Evolutionary conservation across 768 basidiomycete species (phyloP).

Genomic region (Suillus subalutaceus): DNA sequence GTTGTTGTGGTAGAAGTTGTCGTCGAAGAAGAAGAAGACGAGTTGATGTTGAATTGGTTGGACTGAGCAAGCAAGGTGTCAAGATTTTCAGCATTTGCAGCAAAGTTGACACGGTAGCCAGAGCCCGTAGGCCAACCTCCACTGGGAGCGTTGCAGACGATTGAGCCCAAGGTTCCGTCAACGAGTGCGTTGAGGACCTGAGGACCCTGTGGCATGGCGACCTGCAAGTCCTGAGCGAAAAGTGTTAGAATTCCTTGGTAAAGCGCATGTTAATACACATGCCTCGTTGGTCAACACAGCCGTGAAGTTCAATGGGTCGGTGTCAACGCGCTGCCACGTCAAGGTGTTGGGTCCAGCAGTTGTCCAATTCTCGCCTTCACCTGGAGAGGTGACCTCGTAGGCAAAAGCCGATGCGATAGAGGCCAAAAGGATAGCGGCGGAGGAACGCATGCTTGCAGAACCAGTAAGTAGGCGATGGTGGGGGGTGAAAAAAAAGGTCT

Average conservation of each 20-base stretch:
- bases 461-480: conserved; percentile 19
- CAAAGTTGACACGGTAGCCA: conserved; percentile 75
- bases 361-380: conserved; percentile 53
- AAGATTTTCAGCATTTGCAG: conserved; percentile 48
- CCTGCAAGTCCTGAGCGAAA: conserved; percentile 37
- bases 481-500: conserved; percentile 20
- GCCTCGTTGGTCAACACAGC: conserved; percentile 69
- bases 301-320: conserved; percentile 72
- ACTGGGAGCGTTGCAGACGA: conserved; percentile 54
- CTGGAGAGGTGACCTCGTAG: conserved; percentile 63
- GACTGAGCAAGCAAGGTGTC: conserved; percentile 74
- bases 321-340: conserved; percentile 64
- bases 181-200: conserved; percentile 62
- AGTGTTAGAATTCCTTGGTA: conserved; percentile 3
- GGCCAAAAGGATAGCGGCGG: conserved; percentile 47
- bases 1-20: conserved; percentile 21
- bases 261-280: conserved; percentile 17
- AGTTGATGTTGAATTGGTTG: conserved; percentile 53
- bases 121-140: conserved; percentile 67
- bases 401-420: conserved; percentile 60
- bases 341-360: conserved; percentile 54
- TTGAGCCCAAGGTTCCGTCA: conserved; percentile 44
- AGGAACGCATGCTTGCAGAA: conserved; percentile 44
- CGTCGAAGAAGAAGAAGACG: conserved; percentile 17
- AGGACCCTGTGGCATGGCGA: conserved; percentile 31